Base-by-base conservation (phyloP, 1,284 basidiomycete species). In the Rhodofomes roseus region DNA sequence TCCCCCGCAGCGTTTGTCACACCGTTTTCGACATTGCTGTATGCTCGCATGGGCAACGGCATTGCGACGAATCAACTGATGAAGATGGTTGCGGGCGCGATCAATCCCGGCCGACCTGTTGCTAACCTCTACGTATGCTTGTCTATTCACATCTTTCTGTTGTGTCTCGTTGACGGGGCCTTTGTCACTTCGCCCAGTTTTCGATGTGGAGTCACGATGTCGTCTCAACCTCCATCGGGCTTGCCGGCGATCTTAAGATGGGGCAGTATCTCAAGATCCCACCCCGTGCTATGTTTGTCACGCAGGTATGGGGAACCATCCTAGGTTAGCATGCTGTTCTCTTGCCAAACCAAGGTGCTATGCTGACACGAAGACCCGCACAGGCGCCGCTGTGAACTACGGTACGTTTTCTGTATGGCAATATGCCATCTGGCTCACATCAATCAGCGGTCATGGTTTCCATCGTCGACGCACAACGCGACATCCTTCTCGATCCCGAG, bases 241-340 rank as follows among this genome's bases (percentile, higher is more conserved):
- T 85, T 62, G 78, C 81, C 29, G 70, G 79, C 61, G 81, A 91
- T 67, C 76, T 92, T 54, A 92, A 92, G 73, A 78, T 92, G 62
- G 89, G 87, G 2, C 88, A 91, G 68, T 91, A 92, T 73, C 73
- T 88, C 59, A 91, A 92, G 76, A 81, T 92, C 55, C 87, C 89
- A 29, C 89, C 90, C 27, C 81, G 87, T 16, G 76, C 81, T 48
- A 88, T 87, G 77, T 89, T 91, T 71, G 65, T 82, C 25, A 82
- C 85, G 4, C 89, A 91, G 70, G 71, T 88, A 22, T 82, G 84
- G 75, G 87, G 86, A 7, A 84, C 86, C 0, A 76, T 88, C 39
- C 75, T 89, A 43, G 85, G 85, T 41, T 6, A 16, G 31, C 31
- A 34, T 34, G n/a, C 31, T 4, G 31, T 11, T 5, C 31, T 5